Percentiles rank a stretch among this genome's conserved stretches.
phyloP scores from a whole-genome alignment of 768 basidiomycete genomes.

The Suillus occidentalis region DNA sequence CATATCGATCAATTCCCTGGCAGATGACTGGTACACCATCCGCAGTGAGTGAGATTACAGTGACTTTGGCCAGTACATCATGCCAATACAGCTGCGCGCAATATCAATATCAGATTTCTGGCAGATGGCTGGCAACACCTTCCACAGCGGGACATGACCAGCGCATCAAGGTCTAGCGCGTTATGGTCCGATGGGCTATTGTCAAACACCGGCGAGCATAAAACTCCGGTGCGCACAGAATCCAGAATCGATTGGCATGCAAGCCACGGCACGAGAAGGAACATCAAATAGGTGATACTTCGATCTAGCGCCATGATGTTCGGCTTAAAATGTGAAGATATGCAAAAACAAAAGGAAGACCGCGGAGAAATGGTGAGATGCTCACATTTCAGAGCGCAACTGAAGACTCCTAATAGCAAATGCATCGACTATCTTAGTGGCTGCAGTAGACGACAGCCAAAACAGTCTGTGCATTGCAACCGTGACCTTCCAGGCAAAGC shows the following conservation, averaged over 20 bases:
- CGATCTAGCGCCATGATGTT: neutral
- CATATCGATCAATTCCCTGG: neutral
- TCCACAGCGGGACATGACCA: neutral
- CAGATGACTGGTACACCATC: neutral
- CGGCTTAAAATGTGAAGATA: slow-evolving; percentile 1
- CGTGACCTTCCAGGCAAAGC: neutral
- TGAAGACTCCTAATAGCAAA: neutral
- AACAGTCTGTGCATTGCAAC: neutral
- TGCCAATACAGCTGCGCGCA: neutral
- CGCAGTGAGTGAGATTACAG: neutral
- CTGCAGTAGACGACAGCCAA: neutral
- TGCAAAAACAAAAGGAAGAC: neutral
- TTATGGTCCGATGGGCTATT: neutral
- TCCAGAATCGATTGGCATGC: neutral
- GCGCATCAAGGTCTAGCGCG: neutral
- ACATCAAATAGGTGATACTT: neutral
- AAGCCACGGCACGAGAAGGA: neutral
- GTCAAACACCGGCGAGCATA: neutral
- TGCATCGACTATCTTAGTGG: neutral
- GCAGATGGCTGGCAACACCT: neutral
- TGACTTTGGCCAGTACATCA: neutral
- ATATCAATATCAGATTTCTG: neutral
- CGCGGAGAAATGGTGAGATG: slow-evolving; percentile 2
- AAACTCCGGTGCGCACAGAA: neutral
- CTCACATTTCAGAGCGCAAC: neutral